Percentiles rank a stretch among this genome's conserved stretches.
Evolutionary conservation across 2,329 filamentous ascomycete genomes (phyloP).

Genomic region (Ophiostoma sp.): DNA sequence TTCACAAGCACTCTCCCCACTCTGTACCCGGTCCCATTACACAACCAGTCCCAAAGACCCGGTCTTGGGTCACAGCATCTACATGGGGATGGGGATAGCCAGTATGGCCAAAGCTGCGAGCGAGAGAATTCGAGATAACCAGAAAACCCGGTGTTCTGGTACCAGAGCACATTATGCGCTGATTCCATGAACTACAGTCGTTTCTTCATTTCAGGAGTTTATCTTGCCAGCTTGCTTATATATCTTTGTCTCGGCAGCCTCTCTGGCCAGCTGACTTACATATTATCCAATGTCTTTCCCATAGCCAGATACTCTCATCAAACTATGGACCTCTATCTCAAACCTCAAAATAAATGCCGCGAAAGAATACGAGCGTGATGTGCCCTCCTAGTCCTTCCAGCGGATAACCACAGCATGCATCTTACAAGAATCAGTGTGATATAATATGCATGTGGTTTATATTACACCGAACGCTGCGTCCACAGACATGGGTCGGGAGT

Average conservation of each 20-base stretch:
- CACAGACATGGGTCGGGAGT: neutral
- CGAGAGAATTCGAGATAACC: neutral
- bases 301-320: neutral
- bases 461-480: slow-evolving; percentile 7
- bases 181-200: neutral
- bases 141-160: slow-evolving; percentile 1
- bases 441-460: slow-evolving; percentile 9
- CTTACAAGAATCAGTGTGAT: slow-evolving; percentile 1
- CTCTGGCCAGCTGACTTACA: neutral
- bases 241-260: neutral
- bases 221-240: neutral
- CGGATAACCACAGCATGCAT: slow-evolving; percentile 5
- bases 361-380: neutral
- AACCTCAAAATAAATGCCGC: too few species aligned
- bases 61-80: slow-evolving; percentile 11
- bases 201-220: neutral
- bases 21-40: neutral
- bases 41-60: slow-evolving; percentile 11
- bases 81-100: neutral
- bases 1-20: neutral
- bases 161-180: neutral
- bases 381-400: neutral
- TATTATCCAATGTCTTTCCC: neutral
- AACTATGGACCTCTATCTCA: too few species aligned
- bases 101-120: neutral